Conservation (phyloP, 345 rosid species). For the Eucalyptus urophylla region DNA sequence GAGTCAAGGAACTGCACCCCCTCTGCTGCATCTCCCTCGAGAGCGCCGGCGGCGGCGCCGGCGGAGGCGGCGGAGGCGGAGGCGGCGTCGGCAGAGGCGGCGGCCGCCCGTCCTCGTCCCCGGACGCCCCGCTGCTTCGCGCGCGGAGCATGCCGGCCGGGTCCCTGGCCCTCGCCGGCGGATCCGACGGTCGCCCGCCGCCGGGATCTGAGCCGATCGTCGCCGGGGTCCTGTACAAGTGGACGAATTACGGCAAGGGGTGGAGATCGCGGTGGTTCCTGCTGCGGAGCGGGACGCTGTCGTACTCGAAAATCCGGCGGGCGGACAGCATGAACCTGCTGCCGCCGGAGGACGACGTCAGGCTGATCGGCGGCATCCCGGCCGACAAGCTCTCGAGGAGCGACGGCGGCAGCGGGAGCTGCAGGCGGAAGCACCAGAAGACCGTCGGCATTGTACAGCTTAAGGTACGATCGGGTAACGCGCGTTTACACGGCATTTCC, state of each 20-base stretch:
- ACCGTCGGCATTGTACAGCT: conserved; percentile 76
- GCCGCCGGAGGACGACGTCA: conserved; percentile 41
- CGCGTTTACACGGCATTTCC: not conserved
- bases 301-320: conserved; percentile 73
- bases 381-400: conserved; percentile 37
- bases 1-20: conserved; percentile 92
- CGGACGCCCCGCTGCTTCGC: conserved; percentile 40
- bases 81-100: conserved; percentile 27
- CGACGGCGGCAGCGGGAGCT: conserved; percentile 39
- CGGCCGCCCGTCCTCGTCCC: not conserved
- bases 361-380: conserved; percentile 69
- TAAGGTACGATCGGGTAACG: conserved; percentile 35
- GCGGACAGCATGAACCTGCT: conserved; percentile 45
- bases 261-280: conserved; percentile 98
- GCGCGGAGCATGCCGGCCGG: conserved; percentile 63
- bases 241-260: conserved; percentile 97
- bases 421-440: conserved; percentile 42
- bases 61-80: not conserved
- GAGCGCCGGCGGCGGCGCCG: conserved; percentile 50
- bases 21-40: conserved; percentile 83
- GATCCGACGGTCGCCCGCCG: conserved; percentile 18
- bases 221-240: conserved; percentile 82
- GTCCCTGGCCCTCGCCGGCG: conserved; percentile 3
- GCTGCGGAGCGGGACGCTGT: conserved; percentile 65
- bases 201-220: conserved; percentile 59